Evolutionary conservation across 805 yeast genomes (phyloP).

Genomic region (Millerozyma miso): DNA sequence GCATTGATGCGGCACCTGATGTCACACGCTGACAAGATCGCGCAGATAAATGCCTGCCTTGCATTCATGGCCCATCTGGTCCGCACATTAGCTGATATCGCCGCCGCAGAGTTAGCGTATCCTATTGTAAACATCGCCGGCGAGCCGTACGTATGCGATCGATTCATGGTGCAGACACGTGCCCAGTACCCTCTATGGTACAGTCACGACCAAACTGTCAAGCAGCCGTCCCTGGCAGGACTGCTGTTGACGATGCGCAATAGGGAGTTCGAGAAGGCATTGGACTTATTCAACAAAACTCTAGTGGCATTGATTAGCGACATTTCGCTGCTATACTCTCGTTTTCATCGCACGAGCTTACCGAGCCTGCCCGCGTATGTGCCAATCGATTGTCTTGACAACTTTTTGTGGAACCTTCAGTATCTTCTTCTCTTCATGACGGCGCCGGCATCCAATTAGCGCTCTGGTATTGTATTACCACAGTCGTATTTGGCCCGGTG

Average conservation of each 20-base stretch:
- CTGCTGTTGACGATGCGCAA: conserved; percentile 11
- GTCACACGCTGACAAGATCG: conserved; percentile 12
- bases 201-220: conserved; percentile 17
- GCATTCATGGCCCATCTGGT: conserved; percentile 27
- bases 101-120: conserved; percentile 24
- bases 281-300: conserved; percentile 29
- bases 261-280: conserved; percentile 29
- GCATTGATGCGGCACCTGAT: conserved; percentile 5
- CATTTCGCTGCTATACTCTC: conserved; percentile 7
- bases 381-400: conserved; percentile 37
- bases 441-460: conserved; percentile 9
- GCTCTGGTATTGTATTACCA: too few species aligned
- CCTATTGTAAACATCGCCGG: conserved; percentile 17
- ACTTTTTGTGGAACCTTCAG: conserved; percentile 38
- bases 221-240: conserved; percentile 5
- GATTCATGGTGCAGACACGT: not conserved
- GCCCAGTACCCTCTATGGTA: conserved; percentile 25
- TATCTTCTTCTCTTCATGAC: conserved; percentile 33
- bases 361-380: conserved; percentile 14
- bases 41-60: conserved; percentile 30
- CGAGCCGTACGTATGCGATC: not conserved
- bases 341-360: conserved; percentile 3
- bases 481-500: too few species aligned
- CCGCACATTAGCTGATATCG: conserved; percentile 18
- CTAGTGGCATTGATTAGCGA: conserved; percentile 21